Evolutionary conservation across 2,329 filamentous ascomycete genomes (phyloP).

Genomic region (Aschersonia sp.): DNA sequence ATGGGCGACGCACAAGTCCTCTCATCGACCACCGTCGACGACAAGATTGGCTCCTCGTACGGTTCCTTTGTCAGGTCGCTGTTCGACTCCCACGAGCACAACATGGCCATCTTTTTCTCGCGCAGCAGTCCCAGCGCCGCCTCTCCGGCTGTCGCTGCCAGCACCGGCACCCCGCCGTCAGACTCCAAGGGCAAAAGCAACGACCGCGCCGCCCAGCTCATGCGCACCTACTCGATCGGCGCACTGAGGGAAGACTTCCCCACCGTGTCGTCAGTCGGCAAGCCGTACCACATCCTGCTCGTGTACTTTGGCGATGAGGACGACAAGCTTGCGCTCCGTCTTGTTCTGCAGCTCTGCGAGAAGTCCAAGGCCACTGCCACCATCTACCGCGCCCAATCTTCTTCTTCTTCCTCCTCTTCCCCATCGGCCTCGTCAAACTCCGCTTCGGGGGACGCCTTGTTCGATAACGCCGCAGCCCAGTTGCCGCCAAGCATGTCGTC

Average conservation of each 20-base stretch:
- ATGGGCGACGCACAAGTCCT: slow-evolving; percentile 42
- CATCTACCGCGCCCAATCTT: slow-evolving; percentile 32
- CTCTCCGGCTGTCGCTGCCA: too few relatives aligned
- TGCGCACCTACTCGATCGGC: slow-evolving; percentile 42
- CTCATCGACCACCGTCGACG: slow-evolving; percentile 12
- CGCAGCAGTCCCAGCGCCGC: slow-evolving; percentile 29
- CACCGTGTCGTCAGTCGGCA: slow-evolving; percentile 45
- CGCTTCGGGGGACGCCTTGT: slow-evolving; percentile 2
- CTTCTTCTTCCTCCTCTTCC: too few relatives aligned
- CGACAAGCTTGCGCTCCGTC: slow-evolving; percentile 62
- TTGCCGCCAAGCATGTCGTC: slow-evolving; percentile 4
- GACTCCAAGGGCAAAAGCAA: slow-evolving; percentile 14
- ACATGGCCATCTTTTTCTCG: slow-evolving; percentile 69
- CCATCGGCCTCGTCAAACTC: background rate
- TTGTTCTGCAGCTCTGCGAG: slow-evolving; percentile 72
- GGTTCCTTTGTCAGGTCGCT: slow-evolving; percentile 58
- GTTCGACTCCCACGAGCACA: slow-evolving; percentile 48
- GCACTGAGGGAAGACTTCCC: slow-evolving; percentile 40
- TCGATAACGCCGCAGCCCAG: slow-evolving; percentile 4
- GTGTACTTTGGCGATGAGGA: slow-evolving; percentile 78
- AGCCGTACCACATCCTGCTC: slow-evolving; percentile 71
- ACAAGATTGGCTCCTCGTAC: slow-evolving; percentile 38
- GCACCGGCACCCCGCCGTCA: slow-evolving; percentile 7
- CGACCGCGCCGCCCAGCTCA: slow-evolving; percentile 21
- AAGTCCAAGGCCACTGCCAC: slow-evolving; percentile 69